Evolutionary conservation across 2,329 filamentous ascomycete genomes (phyloP), one percentile per base, ranked within the genome.

Genomic region (Camptophora hylomeconis): DNA sequence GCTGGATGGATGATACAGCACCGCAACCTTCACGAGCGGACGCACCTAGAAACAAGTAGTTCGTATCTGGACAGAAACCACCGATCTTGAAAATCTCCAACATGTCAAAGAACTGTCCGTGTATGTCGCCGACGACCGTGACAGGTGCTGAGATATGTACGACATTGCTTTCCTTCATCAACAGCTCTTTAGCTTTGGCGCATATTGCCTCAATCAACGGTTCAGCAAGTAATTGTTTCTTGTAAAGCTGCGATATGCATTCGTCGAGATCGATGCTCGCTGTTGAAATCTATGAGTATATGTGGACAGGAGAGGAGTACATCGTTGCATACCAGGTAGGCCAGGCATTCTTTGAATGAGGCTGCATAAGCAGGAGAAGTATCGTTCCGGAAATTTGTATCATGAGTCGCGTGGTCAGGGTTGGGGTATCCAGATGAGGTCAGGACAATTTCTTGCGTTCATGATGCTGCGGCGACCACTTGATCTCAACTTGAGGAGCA

Each of bases 141-240:
- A 98, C 83, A 2, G 89, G 89, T 17, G 89, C 86, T 46, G 75
- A 75, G 39, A 98, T 92, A 56, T 98, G 89, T 36, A 98, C 89
- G 39, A 98, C 89, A 60, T 98, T 98, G 70, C 87, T 95, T 72
- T 98, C 89, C 53, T 92, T 87, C 89, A 98, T 98, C 45, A 98
- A 70, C 45, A 98, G 68, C 64, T 98, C 89, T 54, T 98, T 98
- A 13, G 92, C 89, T 58, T 98, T 98, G 56, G 89, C 86, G 63
- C 89, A 98, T 73, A 98, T 87, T 49, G 89, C 89, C 63, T 98
- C 89, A 57, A 98, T 87, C 43, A 98, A 86, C 22, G 87, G 93
- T 60, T 98, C 89, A 48, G 89, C 86, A 35, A 98, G 73, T 36
- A 98, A 72, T 57, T 95, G 89, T 56, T 93, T 94, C 53, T 89